phyloP scores from a whole-genome alignment of 1,284 basidiomycete species.

The Leccinum solheimii region DNA sequence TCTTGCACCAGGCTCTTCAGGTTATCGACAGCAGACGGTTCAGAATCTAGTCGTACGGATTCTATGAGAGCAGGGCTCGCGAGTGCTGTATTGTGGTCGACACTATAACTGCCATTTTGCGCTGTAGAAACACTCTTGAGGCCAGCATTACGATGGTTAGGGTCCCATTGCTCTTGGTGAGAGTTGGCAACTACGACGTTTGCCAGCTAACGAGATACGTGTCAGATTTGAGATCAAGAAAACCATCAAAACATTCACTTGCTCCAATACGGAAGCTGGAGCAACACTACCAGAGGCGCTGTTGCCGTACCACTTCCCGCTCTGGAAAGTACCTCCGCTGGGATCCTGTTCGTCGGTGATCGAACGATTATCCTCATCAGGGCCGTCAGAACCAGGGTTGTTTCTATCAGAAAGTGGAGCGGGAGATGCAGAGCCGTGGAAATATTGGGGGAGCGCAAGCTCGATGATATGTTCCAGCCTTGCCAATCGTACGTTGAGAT shows the following conservation, averaged over 20 bases:
- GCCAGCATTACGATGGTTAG: slow-evolving; percentile 13
- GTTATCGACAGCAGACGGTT: slow-evolving; percentile 74
- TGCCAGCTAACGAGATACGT: slow-evolving; percentile 48
- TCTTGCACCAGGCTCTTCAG: slow-evolving; percentile 83
- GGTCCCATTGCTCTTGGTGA: slow-evolving; percentile 35
- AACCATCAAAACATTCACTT: slow-evolving; percentile 46
- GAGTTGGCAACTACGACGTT: slow-evolving; percentile 50
- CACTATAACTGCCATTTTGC: slow-evolving; percentile 28
- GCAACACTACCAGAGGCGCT: slow-evolving; percentile 78
- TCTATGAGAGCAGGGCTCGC: slow-evolving; percentile 39
- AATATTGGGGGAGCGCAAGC: slow-evolving; percentile 71
- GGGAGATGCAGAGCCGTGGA: slow-evolving; percentile 40
- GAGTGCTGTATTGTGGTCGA: slow-evolving; percentile 32
- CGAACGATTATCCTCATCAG: slow-evolving; percentile 63
- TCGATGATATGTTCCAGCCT: slow-evolving; percentile 80
- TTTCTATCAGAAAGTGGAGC: slow-evolving; percentile 37
- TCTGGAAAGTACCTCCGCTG: slow-evolving; percentile 73
- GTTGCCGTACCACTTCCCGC: slow-evolving; percentile 82
- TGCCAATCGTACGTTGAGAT: slow-evolving; percentile 67
- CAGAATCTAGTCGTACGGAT: slow-evolving; percentile 52
- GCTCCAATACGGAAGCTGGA: slow-evolving; percentile 73
- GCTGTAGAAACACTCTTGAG: slow-evolving; percentile 8
- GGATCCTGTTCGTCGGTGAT: slow-evolving; percentile 72
- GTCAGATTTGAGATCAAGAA: slow-evolving; percentile 17
- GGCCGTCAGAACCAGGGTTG: slow-evolving; percentile 46